These are phyloP conservation scores for Alternaria alternata DNA, from an alignment of 2,329 filamentous ascomycete species.

Conservation along the genomic window DNA sequence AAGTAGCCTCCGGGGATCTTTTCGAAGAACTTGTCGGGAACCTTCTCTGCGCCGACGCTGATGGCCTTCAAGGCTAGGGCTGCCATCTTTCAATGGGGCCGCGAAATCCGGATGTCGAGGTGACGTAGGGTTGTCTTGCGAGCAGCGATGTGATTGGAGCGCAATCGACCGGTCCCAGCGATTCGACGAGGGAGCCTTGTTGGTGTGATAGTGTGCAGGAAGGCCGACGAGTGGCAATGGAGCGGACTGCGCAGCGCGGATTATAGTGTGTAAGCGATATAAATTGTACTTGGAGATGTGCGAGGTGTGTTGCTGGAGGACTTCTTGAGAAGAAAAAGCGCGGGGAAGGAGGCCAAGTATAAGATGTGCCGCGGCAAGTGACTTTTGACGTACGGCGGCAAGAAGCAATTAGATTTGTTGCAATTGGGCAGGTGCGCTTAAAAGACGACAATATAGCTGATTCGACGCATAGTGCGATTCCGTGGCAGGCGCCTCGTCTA, in stretches of 20 bases:
- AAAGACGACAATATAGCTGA: constrained; percentile 19
- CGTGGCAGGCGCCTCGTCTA: constrained; percentile 7
- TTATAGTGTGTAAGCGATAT: constrained; percentile 18
- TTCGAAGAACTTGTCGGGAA: constrained; percentile 51
- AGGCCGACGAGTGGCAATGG: constrained; percentile 13
- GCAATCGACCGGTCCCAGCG: constrained; percentile 18
- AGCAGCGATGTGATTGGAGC: constrained; percentile 44
- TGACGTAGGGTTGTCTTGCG: constrained; percentile 44
- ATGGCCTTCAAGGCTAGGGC: constrained; percentile 51
- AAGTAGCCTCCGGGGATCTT: constrained; percentile 50
- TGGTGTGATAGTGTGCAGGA: constrained; percentile 33
- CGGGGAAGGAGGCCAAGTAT: constrained; percentile 3
- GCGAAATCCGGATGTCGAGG: constrained; percentile 37
- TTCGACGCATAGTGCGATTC: constrained; percentile 14
- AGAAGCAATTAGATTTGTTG: constrained; percentile 26
- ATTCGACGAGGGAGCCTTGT: constrained; percentile 27
- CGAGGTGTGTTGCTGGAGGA: constrained; percentile 5
- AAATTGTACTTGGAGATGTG: constrained; percentile 14
- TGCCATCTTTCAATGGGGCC: constrained; percentile 40
- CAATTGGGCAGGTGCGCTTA: constrained; percentile 12
- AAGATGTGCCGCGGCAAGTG: constrained; percentile 14
- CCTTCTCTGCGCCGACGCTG: constrained; percentile 48
- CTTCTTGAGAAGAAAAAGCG: constrained; percentile 3
- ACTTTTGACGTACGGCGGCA: background rate
- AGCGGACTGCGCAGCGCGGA: constrained; percentile 10